Conservation (phyloP, 2,329 filamentous ascomycete genomes). For the Huntiella bhutanensis region DNA sequence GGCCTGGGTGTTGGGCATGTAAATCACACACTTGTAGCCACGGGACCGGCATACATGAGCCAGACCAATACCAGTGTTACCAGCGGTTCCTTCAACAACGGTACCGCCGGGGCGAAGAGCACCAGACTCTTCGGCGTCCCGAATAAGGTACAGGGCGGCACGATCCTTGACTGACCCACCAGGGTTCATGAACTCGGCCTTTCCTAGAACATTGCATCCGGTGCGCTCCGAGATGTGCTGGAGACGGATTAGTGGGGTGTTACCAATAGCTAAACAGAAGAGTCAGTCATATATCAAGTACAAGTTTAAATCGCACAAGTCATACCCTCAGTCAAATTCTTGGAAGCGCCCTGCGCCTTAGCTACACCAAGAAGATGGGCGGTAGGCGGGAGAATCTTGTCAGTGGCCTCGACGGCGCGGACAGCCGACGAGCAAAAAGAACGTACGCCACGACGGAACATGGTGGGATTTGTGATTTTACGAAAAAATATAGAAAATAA, state of each 20-base stretch:
- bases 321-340: constrained; percentile 65
- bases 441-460: constrained; percentile 52
- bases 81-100: constrained; percentile 90
- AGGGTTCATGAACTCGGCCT: constrained; percentile 97
- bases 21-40: constrained; percentile 91
- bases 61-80: constrained; percentile 94
- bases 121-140: constrained; percentile 78
- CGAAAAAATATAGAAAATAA: neutral
- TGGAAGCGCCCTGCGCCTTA: constrained; percentile 58
- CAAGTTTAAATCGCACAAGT: neutral
- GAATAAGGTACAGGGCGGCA: constrained; percentile 82
- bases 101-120: constrained; percentile 72
- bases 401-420: constrained; percentile 25
- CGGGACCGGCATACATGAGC: constrained; percentile 86
- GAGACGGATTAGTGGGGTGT: constrained; percentile 83
- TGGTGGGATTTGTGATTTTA: constrained; percentile 19
- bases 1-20: constrained; percentile 98
- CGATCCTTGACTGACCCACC: constrained; percentile 93
- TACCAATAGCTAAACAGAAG: constrained; percentile 59
- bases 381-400: constrained; percentile 20
- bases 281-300: neutral
- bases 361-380: constrained; percentile 54
- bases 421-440: constrained; percentile 46
- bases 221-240: constrained; percentile 78
- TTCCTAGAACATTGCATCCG: constrained; percentile 84